Evolutionary conservation across 495 filamentous ascomycete genomes (phyloP).

Genomic region (Neurospora sp.): DNA sequence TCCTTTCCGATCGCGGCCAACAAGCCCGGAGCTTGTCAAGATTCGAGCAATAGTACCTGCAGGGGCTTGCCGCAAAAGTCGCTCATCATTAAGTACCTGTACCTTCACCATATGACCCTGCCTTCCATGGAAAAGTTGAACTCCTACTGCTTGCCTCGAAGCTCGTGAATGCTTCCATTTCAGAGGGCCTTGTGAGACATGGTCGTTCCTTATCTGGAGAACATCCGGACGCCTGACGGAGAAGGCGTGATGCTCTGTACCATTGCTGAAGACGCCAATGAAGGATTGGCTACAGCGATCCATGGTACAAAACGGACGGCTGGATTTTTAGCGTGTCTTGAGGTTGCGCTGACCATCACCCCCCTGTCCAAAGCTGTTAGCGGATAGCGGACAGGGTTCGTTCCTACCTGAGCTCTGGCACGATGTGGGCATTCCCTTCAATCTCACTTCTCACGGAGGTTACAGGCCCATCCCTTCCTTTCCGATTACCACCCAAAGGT

Average conservation of each 20-base stretch:
- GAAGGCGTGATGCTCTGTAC: neutral
- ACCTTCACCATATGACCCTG: neutral
- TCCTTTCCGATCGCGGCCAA: neutral
- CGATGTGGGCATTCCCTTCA: neutral
- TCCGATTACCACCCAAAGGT: neutral
- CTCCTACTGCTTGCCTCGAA: neutral
- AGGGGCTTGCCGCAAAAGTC: neutral
- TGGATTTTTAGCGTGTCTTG: constrained; percentile 1
- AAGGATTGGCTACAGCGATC: neutral
- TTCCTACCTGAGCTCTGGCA: constrained; percentile 4
- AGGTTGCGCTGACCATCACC: neutral
- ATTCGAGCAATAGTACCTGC: neutral
- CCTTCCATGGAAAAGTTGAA: neutral
- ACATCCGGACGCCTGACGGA: neutral
- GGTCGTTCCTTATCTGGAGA: neutral
- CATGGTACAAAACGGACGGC: neutral
- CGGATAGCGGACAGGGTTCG: constrained; percentile 2
- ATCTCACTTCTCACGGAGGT: neutral
- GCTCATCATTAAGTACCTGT: neutral
- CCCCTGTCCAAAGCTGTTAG: neutral
- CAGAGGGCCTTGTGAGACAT: neutral
- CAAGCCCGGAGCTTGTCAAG: neutral
- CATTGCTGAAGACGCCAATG: neutral
- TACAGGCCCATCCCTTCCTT: neutral
- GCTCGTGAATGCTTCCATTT: neutral